Conservation (phyloP, 2,329 filamentous ascomycete species). For the Aspergillus carbonarius region DNA sequence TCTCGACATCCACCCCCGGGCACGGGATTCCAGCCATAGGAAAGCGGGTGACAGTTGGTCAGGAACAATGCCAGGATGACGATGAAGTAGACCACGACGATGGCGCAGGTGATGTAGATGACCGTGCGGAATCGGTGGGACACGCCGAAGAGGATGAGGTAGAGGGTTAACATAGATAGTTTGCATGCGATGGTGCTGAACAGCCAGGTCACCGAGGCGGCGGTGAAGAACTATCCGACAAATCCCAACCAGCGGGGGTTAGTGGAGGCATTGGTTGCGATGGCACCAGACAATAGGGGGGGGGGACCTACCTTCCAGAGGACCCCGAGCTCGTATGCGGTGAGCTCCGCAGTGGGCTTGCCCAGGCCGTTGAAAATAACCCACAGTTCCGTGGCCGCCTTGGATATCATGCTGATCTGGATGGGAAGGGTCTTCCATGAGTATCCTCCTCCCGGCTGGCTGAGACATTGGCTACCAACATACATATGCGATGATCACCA, state of each 20-base stretch:
- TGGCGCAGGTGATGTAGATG: constrained; percentile 10
- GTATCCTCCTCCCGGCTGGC: neutral
- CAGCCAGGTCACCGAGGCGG: neutral
- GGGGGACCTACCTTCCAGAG: neutral
- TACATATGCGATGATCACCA: neutral
- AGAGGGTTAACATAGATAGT: constrained; percentile 12
- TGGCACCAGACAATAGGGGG: too few species aligned
- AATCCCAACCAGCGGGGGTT: too few species aligned
- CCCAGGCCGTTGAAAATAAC: neutral
- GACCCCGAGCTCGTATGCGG: neutral
- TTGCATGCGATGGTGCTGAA: constrained; percentile 14
- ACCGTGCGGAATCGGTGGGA: constrained; percentile 12
- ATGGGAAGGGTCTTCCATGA: neutral
- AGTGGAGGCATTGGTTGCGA: too few species aligned
- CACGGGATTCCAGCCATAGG: constrained; percentile 11
- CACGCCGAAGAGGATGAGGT: constrained; percentile 12
- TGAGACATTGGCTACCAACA: too few species aligned
- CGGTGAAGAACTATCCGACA: neutral
- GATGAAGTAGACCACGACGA: constrained; percentile 13
- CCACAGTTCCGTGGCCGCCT: neutral
- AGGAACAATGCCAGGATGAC: constrained; percentile 11
- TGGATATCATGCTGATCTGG: neutral
- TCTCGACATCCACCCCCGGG: constrained; percentile 8
- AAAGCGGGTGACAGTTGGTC: constrained; percentile 16
- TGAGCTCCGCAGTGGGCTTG: neutral